Evolutionary conservation across 148 eudicot genomes (phyloP), one percentile per base, ranked within the genome.

Genomic region (Camellia lanceoleosa): DNA sequence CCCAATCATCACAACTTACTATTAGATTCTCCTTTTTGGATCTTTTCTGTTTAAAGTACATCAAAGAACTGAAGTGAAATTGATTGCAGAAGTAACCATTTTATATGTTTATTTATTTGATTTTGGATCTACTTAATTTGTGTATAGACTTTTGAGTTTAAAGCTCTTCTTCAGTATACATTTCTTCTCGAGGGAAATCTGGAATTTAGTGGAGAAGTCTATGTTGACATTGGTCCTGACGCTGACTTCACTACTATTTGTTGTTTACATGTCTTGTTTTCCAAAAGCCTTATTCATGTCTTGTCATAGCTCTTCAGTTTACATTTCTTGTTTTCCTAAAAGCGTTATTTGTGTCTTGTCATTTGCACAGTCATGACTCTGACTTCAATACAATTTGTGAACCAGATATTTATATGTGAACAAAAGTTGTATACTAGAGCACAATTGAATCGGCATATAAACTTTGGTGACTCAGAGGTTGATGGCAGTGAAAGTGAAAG

Each of bases 401-500:
- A 81, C 38, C 83, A 93, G 97, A 88, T 92, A 65, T 94, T 94
- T 78, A 92, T 94, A n/a, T 89, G 94, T 79, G 98, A 94, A 83
- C 98, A 94, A 87, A 94, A 92, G 86, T 86, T 94, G 42, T 94
- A 89, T 73, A 86, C 90, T 47, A 86, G 88, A 88, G 79, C 93
- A 46, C 98, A 94, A 83, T 83, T 94, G 79, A 89, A 83, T 78
- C 97, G 86, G 86, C 98, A 94, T 80, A 94, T 83, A 82, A 86
- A 84, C 72, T 82, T 91, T 5, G 98, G 98, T 73, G 97, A 94
- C 81, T 88, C 97, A 1, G 90, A 86, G 84, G 98, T 94, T 56
- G 98, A 94, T 87, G 98, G 98, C 42, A 87, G 87, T 78, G 98
- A 94, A 84, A 87, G 89, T 85, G 98, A 94, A 83, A 85, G 98